phyloP scores from a whole-genome alignment of 208 protist species.

The Porcisia deanei region DNA sequence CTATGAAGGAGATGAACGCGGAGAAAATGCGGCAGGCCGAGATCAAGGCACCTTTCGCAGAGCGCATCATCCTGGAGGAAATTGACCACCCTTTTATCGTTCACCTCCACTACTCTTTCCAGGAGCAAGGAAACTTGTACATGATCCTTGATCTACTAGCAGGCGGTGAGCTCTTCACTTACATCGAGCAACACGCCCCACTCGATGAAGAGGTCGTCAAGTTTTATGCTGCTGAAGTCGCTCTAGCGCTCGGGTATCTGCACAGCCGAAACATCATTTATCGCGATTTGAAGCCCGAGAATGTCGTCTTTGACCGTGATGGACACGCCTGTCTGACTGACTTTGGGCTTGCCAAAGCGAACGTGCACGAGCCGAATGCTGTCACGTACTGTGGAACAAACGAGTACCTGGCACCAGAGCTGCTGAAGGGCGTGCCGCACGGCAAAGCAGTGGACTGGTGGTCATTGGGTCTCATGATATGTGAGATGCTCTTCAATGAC shows the following conservation, averaged over 20 bases:
- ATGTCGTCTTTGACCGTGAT: slow-evolving; percentile 84
- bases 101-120: slow-evolving; percentile 95
- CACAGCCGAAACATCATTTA: slow-evolving; percentile 94
- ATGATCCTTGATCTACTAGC: slow-evolving; percentile 93
- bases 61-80: slow-evolving; percentile 91
- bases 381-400: slow-evolving; percentile 91
- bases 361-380: slow-evolving; percentile 61
- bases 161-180: slow-evolving; percentile 92
- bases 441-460: slow-evolving; percentile 98
- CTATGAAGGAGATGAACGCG: slow-evolving; percentile 91
- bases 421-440: slow-evolving; percentile 89
- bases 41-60: slow-evolving; percentile 44
- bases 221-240: slow-evolving; percentile 94
- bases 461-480: slow-evolving; percentile 96
- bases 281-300: slow-evolving; percentile 93
- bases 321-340: slow-evolving; percentile 91
- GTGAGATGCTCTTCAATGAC: slow-evolving; percentile 95
- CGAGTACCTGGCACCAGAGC: slow-evolving; percentile 94
- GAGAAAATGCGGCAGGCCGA: slow-evolving; percentile 65
- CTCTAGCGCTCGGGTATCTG: slow-evolving; percentile 88
- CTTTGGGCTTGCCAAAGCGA: slow-evolving; percentile 88
- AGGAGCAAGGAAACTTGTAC: slow-evolving; percentile 92
- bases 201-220: slow-evolving; percentile 79
- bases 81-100: slow-evolving; percentile 96
- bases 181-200: slow-evolving; percentile 58